Evolutionary conservation across 164 flowering plant species (phyloP), one percentile per base, ranked within the genome.

Genomic region (Dillenia suffruticosa): DNA sequence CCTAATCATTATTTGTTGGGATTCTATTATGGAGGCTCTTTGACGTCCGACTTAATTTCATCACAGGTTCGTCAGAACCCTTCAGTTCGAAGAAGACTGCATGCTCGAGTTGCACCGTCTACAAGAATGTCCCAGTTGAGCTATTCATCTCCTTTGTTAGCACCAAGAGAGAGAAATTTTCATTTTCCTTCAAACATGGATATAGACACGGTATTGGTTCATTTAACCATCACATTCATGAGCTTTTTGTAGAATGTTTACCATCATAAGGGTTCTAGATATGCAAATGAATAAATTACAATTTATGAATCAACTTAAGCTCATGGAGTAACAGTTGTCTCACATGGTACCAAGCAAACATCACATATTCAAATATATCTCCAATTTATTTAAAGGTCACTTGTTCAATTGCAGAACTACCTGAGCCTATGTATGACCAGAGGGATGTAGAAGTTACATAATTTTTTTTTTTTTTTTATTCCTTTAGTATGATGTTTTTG

Each of bases 151-250:
- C 76, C 74, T 69, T 57, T 75, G 15, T 47, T 70, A 63, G 62
- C 79, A 60, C 53, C 80, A 44, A 63, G 76, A 51, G 72, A 57
- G 19, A 78, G 82, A 51, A 68, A 58, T 62, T 13, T 75, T 7
- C 66, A 51, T 32, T 91, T 91, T 74, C 97, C 95, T 48, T 13
- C 78, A 19, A 64, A 71, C 67, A 86, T 91, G 96, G 85, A 81
- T 76, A 15, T 86, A 52, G 96, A 93, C 52, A 81, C 63, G 92
- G 98, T 93, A 89, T 66, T 44, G 44, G 26, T 49, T 53, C 54
- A 10, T 56, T 46, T 53, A 32, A 2, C 48, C 46, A 26, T 45
- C 66, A 12, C 46, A 5, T 53, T n/a, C 26, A 12, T 32, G 8
- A 51, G 46, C 40, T 7, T 32, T 57, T n/a, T 22, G 14, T 5